Base-by-base conservation (phyloP, 208 protist species). In the Acanthamoeba castellanii region DNA sequence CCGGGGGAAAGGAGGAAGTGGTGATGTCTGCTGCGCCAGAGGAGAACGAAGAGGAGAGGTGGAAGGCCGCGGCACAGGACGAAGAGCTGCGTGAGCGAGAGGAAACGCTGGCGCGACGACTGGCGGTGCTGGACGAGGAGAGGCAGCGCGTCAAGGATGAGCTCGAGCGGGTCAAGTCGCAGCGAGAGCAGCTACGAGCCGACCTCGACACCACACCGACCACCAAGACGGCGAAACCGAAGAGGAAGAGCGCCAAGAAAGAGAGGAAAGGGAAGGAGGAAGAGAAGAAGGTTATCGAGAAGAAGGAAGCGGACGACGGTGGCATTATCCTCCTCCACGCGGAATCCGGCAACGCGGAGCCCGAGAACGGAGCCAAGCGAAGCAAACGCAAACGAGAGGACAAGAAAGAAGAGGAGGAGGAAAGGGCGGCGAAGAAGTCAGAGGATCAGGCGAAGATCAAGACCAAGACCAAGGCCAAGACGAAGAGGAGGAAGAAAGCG, bases 111-210 rank as follows among this genome's bases (percentile, higher is more conserved):
- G 5, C 13, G 42, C 45, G 52, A 22, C 50, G 52, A n/a, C 81
- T 88, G n/a, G 50, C 50, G 7, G 50, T 45, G 52, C 52, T 88
- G 11, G 50, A 88, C 81, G 81, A 88, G 11, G 81, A 88, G 50
- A n/a, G 81, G 50, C 7, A 22, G n/a, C 81, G 81, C 6, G 27
- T 88, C 25, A 37, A 64, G 8, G 81, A 66, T 0, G 50, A 88
- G 47, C 34, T 88, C 9, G 50, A 57, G 68, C 8, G 68, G 13
- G 68, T 76, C 0, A 32, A 42, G 22, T 42, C 30, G 30, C n/a
- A 50, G 3, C 81, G 81, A 57, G 20, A 42, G 27, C 42, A 64
- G 52, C 20, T 61, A 16, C 30, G 42, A 42, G 27, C 50, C 81
- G 81, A 92, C 27, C 14, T 22, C 18, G 2, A 13, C 14, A 34